Conservation (phyloP, 805 yeast genomes). For the Saccharomycopsis sp. region DNA sequence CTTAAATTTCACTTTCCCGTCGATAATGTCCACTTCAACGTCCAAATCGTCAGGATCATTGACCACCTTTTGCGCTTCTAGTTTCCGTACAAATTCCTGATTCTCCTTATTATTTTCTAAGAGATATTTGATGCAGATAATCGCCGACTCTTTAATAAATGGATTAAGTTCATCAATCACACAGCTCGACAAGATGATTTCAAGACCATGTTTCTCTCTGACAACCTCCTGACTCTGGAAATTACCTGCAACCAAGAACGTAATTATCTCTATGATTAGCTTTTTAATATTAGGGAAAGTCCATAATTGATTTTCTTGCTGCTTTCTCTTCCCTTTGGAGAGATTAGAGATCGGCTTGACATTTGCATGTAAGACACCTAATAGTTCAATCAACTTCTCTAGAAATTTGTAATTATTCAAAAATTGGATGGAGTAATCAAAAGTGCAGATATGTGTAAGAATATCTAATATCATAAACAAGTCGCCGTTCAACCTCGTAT, state of each 20-base stretch:
- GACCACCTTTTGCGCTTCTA: conserved; percentile 69
- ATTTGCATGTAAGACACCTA: conserved; percentile 37
- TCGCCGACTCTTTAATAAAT: conserved; percentile 75
- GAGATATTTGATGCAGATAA: conserved; percentile 67
- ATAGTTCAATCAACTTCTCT: conserved; percentile 31
- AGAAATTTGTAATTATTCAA: conserved; percentile 37
- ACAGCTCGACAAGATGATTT: conserved; percentile 70
- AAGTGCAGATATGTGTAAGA: conserved; percentile 36
- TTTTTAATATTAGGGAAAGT: conserved; percentile 61
- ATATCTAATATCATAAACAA: conserved; percentile 32
- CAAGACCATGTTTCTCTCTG: conserved; percentile 62
- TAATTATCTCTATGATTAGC: conserved; percentile 57
- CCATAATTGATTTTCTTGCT: conserved; percentile 23
- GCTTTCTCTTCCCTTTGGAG: not conserved
- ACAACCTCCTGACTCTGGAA: conserved; percentile 58
- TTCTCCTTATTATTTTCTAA: conserved; percentile 59
- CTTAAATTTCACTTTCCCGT: conserved; percentile 62
- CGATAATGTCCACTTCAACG: conserved; percentile 61
- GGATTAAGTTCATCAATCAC: conserved; percentile 86
- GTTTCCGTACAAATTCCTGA: conserved; percentile 65
- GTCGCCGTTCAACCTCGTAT: not conserved
- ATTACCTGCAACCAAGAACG: conserved; percentile 48
- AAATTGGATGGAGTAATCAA: conserved; percentile 35
- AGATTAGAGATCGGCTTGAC: conserved; percentile 26
- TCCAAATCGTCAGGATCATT: conserved; percentile 66